Conservation (phyloP, 1,284 basidiomycete genomes). For the Amylostereum areolatum region DNA sequence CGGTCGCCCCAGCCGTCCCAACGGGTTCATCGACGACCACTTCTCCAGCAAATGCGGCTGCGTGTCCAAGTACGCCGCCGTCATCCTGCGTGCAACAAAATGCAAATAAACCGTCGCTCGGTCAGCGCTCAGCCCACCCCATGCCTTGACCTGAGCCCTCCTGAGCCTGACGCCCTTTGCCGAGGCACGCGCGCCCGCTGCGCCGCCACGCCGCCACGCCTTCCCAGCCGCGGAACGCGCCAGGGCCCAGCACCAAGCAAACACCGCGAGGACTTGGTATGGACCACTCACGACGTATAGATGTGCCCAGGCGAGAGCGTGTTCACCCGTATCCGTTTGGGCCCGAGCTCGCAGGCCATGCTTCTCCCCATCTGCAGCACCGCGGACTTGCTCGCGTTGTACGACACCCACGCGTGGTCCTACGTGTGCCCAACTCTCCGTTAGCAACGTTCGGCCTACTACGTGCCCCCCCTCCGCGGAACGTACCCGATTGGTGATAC, state of each 20-base stretch:
- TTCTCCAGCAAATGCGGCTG: conserved; percentile 64
- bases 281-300: conserved; percentile 53
- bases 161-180: no score
- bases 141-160: no score
- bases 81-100: conserved; percentile 49
- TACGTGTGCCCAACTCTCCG: conserved; percentile 17
- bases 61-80: conserved; percentile 66
- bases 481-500: conserved; percentile 72
- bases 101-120: neutral
- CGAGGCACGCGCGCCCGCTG: no score
- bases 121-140: neutral
- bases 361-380: conserved; percentile 80
- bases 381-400: conserved; percentile 79
- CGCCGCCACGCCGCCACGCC: no score
- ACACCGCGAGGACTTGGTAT: neutral
- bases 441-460: neutral
- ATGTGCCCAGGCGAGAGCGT: conserved; percentile 74
- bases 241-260: neutral
- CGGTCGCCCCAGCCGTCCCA: conserved; percentile 69
- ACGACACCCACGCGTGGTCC: conserved; percentile 73
- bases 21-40: conserved; percentile 72
- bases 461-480: neutral
- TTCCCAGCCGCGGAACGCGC: neutral
- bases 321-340: conserved; percentile 67
- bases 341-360: conserved; percentile 79